phyloP scores from a whole-genome alignment of 2,329 filamentous ascomycete species.

The Kalaharituber pfeilii region DNA sequence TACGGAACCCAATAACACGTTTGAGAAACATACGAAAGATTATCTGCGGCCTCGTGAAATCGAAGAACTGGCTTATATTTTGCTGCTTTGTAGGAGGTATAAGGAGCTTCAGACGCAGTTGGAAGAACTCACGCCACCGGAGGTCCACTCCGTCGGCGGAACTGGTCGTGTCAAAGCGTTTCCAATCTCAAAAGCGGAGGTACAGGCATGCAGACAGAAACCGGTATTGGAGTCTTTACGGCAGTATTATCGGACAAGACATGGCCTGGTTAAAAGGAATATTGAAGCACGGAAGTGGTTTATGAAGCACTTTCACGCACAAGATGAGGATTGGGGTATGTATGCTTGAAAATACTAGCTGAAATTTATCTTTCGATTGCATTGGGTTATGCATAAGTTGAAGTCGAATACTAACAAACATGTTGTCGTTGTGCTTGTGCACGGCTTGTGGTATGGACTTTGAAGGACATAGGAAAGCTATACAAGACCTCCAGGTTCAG shows the following conservation, averaged over 20 bases:
- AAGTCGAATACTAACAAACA: no score
- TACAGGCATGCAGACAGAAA: not conserved
- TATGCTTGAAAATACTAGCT: not conserved
- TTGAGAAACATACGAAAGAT: not conserved
- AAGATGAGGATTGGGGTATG: not conserved
- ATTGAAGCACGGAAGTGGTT: not conserved
- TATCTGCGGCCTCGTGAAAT: not conserved
- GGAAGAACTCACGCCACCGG: not conserved
- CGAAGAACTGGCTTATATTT: not conserved
- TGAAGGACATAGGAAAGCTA: not conserved
- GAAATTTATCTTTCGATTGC: no score
- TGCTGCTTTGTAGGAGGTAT: not conserved
- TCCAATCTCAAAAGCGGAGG: no score
- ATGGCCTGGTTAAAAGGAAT: not conserved
- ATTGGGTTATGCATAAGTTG: no score
- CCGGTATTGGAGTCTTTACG: not conserved
- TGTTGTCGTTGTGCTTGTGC: no score
- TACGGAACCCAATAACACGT: not conserved
- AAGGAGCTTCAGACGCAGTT: not conserved
- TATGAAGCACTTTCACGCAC: not conserved
- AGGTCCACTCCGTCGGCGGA: not conserved
- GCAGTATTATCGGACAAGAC: not conserved
- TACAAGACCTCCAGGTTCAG: not conserved
- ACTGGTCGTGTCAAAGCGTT: not conserved
- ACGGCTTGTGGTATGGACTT: not conserved